A percentile compares a stretch with the other conserved stretches of the same genome.
phyloP scores from a whole-genome alignment of 164 flowering plant genomes.

The Aristolochia californica region DNA sequence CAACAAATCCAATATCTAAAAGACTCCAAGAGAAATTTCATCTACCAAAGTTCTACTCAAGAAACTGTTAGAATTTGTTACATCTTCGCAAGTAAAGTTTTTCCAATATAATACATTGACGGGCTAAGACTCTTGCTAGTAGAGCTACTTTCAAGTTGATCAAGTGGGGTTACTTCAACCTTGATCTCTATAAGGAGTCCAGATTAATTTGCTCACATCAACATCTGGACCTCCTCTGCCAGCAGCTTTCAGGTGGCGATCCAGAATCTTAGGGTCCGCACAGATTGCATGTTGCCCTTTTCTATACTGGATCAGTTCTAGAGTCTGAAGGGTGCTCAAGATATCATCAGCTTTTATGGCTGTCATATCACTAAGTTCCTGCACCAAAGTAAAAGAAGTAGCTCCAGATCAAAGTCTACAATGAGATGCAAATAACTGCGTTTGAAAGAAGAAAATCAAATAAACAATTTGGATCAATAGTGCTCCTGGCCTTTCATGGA shows the following conservation, averaged over 20 bases:
- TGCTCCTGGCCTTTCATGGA: no score
- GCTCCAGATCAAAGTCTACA: neutral
- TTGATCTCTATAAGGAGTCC: constrained; percentile 98
- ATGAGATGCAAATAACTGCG: neutral
- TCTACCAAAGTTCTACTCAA: no score
- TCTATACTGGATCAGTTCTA: constrained; percentile 89
- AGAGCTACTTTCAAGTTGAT: no score
- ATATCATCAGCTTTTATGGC: constrained; percentile 91
- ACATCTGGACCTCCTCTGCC: constrained; percentile 96
- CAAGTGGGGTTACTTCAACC: constrained; percentile 21
- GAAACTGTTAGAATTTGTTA: no score
- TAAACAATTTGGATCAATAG: neutral
- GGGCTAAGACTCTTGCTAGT: no score
- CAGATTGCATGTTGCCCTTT: constrained; percentile 97
- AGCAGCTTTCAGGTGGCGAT: constrained; percentile 95
- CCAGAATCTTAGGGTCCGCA: constrained; percentile 92
- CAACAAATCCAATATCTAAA: no score
- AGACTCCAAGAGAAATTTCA: no score
- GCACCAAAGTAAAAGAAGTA: constrained; percentile 4
- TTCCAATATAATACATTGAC: no score
- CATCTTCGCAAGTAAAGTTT: no score
- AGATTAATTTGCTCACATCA: constrained; percentile 87
- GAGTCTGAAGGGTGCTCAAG: constrained; percentile 67
- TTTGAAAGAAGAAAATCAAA: neutral
- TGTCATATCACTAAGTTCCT: constrained; percentile 99